Evolutionary conservation across 129 eudicot genomes (phyloP), one percentile per base, ranked within the genome.

Genomic region (Arctium lappa): DNA sequence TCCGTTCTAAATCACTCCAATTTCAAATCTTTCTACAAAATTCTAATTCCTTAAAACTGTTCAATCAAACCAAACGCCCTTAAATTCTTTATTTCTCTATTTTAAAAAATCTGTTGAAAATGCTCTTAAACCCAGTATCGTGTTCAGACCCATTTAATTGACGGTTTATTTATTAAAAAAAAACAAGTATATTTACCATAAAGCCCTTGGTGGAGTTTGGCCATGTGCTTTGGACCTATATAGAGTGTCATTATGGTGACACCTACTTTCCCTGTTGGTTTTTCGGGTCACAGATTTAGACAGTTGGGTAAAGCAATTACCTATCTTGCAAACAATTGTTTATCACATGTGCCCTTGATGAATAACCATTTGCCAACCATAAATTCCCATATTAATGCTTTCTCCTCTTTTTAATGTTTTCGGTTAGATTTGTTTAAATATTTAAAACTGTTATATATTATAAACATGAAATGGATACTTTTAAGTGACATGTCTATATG

Each of bases 351-450:
- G 79, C 62, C 13, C 34, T 56, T 81, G 39, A 81, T 81, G 79
- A 42, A 9, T 81, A 68, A 81, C 74, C 85, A 81, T 81, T 73
- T 29, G 37, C 85, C 73, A 81, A 74, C 79, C 73, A 80, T 80
- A 80, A 80, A 72, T 80, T 72, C 72, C 62, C 68, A 60, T 60
- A n/a, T 60, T n/a, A 60, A 60, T 60, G 29, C 27, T 60, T 60
- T 56, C 27, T 1, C 5, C 27, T 3, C 27, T 3, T 56, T 56
- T 15, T 15, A 15, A 1, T 56, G 0, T 15, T 56, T 56, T 60
- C 2, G 2, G 9, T 60, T 60, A 4, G 8, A 60, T 60, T 60
- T 60, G 22, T n/a, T 16, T 60, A 16, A 56, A 56, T 16, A 27
- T 16, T 56, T 13, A 16, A 56, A 56, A 15, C 27, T 16, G 1